Base-by-base conservation (phyloP, 805 yeast genomes). In the Suhomyces emberorum region DNA sequence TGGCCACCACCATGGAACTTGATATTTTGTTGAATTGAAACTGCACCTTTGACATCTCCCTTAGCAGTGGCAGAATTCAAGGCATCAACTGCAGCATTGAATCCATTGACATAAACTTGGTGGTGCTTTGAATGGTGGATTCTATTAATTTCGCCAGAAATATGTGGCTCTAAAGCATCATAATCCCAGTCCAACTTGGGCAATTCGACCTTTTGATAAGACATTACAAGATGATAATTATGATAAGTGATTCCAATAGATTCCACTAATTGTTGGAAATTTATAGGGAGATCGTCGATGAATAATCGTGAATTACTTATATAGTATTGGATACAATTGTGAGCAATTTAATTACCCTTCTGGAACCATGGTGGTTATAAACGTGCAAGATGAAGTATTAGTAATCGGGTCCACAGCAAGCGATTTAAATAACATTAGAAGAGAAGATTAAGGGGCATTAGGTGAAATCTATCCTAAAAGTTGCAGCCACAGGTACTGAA, bases 1-100 rank as follows among this genome's bases (percentile, higher is more conserved):
- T 71, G 70, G 15, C 76, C 76, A 35, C 76, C 76, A 35, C 73
- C 77, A 40, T 71, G 71, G 60, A 72, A 72, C 46, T 68, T 69
- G 56, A 72, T 70, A 38, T 57, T 55, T 42, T 66, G 67, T 42
- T 70, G 72, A 43, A 71, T 57, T 28, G 61, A 74, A 36, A 72
- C 55, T 41, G 68, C 59, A 32, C 61, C 54, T 46, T 58, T 55
- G 32, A 70, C 67, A 40, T 69, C 71, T 7, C 65, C 69, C 37
- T 57, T 48, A 31, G 61, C 51, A 39, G 63, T 58, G 15, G 63
- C 60, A 30, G 60, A 58, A 30, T 54, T 54, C 19, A 57, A 55
- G 42, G 67, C 69, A 35, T 63, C 71, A 49, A 69, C 55, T 23
- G 76, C 71, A 20, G 61, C 55, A 49, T 72, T 72, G 54, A 65